Evolutionary conservation across 768 basidiomycete species (phyloP).

Genomic region (Suillus variegatus): DNA sequence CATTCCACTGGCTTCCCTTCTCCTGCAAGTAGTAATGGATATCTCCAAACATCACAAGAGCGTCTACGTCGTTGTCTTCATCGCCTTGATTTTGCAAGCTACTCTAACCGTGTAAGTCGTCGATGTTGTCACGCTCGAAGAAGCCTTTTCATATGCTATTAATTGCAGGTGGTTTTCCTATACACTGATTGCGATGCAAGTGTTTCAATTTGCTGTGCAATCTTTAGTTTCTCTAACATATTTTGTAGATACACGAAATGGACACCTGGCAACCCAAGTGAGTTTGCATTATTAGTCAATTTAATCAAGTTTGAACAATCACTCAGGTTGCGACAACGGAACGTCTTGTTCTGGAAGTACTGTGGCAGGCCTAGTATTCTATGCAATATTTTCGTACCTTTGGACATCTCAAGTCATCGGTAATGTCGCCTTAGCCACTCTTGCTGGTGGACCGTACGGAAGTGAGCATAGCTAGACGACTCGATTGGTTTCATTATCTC

Average conservation of each 20-base stretch:
- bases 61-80: constrained; percentile 77
- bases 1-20: constrained; percentile 76
- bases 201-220: not conserved
- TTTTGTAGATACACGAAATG: constrained; percentile 55
- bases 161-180: constrained; percentile 72
- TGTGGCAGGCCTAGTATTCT: constrained; percentile 79
- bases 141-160: constrained; percentile 14
- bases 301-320: not conserved
- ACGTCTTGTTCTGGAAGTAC: constrained; percentile 68
- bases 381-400: constrained; percentile 77
- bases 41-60: constrained; percentile 80
- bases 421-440: constrained; percentile 76
- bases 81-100: constrained; percentile 71
- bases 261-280: constrained; percentile 76
- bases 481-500: not conserved
- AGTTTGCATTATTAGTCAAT: constrained; percentile 20
- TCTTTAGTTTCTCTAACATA: not conserved
- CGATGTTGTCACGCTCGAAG: not conserved
- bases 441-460: constrained; percentile 79
- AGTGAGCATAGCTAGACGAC: constrained; percentile 27
- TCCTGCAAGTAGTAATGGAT: constrained; percentile 84
- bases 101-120: constrained; percentile 62
- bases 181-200: constrained; percentile 71
- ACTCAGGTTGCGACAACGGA: constrained; percentile 49
- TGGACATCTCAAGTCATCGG: constrained; percentile 85